Conservation (phyloP, 2,329 filamentous ascomycete genomes). For the Microcyclospora tardicrescens region DNA sequence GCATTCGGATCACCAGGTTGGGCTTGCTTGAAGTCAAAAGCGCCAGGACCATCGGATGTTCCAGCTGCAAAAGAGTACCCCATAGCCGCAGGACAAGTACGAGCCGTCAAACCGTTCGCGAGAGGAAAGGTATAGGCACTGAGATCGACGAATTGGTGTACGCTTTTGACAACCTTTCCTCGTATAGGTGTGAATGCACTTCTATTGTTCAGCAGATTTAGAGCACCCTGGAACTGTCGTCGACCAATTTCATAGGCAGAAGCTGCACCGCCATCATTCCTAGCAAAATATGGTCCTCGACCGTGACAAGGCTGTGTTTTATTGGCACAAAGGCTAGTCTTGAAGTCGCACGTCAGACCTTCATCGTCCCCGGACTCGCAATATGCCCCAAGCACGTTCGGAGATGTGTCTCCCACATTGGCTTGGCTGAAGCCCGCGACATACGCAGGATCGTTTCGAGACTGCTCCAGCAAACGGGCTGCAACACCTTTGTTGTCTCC, state of each 20-base stretch:
- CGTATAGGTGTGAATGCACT: conserved; percentile 37
- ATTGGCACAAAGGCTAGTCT: conserved; percentile 75
- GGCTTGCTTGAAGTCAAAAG: conserved; percentile 88
- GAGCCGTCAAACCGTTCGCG: conserved; percentile 55
- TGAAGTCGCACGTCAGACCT: conserved; percentile 55
- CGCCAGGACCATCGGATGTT: conserved; percentile 80
- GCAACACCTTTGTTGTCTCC: conserved; percentile 98
- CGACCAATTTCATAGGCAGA: conserved; percentile 65
- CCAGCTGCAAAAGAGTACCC: conserved; percentile 90
- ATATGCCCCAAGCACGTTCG: conserved; percentile 76
- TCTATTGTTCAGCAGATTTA: conserved; percentile 41
- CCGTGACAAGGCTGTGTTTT: conserved; percentile 60
- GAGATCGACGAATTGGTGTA: conserved; percentile 80
- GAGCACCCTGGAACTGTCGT: conserved; percentile 55
- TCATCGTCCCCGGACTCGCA: conserved; percentile 65
- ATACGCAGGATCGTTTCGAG: conserved; percentile 48
- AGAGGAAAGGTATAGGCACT: conserved; percentile 60
- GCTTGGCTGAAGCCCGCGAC: conserved; percentile 88
- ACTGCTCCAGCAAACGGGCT: conserved; percentile 67
- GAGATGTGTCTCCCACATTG: conserved; percentile 81
- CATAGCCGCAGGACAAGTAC: conserved; percentile 73
- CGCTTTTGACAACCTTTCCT: conserved; percentile 58
- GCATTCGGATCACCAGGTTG: conserved; percentile 57
- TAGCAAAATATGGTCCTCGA: conserved; percentile 55
- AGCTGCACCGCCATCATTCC: conserved; percentile 50